Evolutionary conservation across 805 yeast genomes (phyloP), one percentile per base, ranked within the genome.

Genomic region (Spathaspora sp.): DNA sequence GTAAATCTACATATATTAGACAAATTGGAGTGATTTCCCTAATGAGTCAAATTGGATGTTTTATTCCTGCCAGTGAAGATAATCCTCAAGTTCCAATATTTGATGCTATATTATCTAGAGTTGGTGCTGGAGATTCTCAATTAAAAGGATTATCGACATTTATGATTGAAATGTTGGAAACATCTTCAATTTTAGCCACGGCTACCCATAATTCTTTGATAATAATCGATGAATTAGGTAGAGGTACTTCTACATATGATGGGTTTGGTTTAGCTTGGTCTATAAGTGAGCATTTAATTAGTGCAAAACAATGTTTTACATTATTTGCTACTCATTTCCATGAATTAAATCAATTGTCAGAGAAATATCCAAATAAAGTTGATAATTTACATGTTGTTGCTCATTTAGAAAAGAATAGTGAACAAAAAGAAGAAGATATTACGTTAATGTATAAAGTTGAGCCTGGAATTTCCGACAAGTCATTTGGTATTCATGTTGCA

Each of bases 231-330:
- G 99, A 94, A 67, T 80, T 94, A 45, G 99, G 99, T 2, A 81
- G 99, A 64, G 97, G 97, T 10, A 91, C 97, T 0, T 66, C 72
- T 5, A 64, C 99, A 0, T 93, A 92, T 67, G 99, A 94, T 68
- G 99, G 99, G 0, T 94, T 94, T 73, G 99, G 99, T 0, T 77
- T 94, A 42, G 99, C 99, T 0, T 94, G 97, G 96, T 87, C 97
- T 0, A 94, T 94, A 50, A 87, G 93, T 57, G 96, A 92, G 63
- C 85, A 86, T 67, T 83, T 93, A 53, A 85, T 94, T 2, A 76
- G 76, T 17, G 75, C 86, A 48, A 79, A 88, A 48, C 76, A 79
- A 48, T 86, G 97, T 56, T 90, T 91, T 68, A 83, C 96, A 0
- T 64, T 94, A 51, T 94, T 94, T 76, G 98, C 99, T 0, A 94